Conservation (phyloP, 129 eudicot species). For the Flaveria ramosissima region DNA sequence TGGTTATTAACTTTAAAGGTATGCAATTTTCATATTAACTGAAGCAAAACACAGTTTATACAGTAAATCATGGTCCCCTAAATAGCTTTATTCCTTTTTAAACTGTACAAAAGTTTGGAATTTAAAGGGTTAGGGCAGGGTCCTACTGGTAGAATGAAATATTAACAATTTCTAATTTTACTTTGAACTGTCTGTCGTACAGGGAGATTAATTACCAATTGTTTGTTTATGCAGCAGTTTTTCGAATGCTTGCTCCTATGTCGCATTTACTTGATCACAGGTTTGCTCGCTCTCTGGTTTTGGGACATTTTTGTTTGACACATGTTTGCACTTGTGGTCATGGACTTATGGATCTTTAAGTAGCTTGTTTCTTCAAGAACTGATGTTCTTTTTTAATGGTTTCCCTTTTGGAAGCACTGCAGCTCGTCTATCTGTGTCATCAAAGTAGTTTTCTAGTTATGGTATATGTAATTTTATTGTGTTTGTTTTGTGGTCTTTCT, state of each 20-base stretch:
- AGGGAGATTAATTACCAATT: background rate
- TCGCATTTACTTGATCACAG: slow-evolving; percentile 5
- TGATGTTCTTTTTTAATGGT: background rate
- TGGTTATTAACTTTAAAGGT: slow-evolving; percentile 47
- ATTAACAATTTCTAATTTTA: background rate
- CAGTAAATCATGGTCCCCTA: background rate
- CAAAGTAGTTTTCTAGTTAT: background rate
- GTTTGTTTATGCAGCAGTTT: background rate
- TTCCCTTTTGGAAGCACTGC: background rate
- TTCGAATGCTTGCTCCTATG: background rate
- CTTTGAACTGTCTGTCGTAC: background rate
- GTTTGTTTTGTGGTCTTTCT: background rate
- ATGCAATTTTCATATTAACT: background rate
- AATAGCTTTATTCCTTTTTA: background rate
- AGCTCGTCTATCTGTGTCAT: slow-evolving; percentile 5
- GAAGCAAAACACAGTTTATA: background rate
- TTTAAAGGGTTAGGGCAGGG: background rate
- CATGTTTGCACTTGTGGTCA: background rate
- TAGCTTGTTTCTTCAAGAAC: background rate
- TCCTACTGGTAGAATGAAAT: background rate
- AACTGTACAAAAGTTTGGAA: background rate
- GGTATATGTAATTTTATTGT: background rate
- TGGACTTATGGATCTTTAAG: background rate
- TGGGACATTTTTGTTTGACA: background rate
- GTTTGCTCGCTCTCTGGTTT: background rate